Evolutionary conservation across 2,329 filamentous ascomycete species (phyloP).

Genomic region (Laburnicola sp.): DNA sequence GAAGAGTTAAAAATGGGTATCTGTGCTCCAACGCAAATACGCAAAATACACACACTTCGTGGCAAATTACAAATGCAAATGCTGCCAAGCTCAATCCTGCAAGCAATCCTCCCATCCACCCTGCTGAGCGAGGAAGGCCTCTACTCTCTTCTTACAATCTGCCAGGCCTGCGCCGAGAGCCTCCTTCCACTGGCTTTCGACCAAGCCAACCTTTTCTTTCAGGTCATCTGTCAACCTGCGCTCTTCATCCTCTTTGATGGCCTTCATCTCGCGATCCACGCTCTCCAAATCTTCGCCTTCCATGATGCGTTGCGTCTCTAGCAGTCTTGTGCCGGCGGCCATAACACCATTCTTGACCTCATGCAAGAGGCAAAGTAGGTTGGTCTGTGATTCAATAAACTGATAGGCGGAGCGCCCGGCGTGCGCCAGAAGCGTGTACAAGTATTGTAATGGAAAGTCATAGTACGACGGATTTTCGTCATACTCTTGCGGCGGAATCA

Average conservation of each 20-base stretch:
- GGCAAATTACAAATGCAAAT: no score
- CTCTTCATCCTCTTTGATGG: constrained; percentile 69
- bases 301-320: constrained; percentile 64
- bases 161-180: constrained; percentile 79
- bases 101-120: constrained; percentile 83
- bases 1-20: constrained; percentile 39
- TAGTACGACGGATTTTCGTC: constrained; percentile 84
- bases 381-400: constrained; percentile 94
- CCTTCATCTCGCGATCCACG: constrained; percentile 54
- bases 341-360: constrained; percentile 83
- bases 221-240: constrained; percentile 76
- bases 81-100: constrained; percentile 37
- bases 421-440: constrained; percentile 82
- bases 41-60: constrained; percentile 21
- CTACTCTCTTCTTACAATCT: constrained; percentile 73
- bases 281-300: constrained; percentile 46
- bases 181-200: constrained; percentile 88
- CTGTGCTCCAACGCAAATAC: constrained; percentile 33
- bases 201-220: constrained; percentile 88
- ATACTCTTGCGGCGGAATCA: constrained; percentile 77
- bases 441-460: constrained; percentile 82
- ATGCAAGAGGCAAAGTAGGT: constrained; percentile 84
- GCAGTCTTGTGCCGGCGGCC: constrained; percentile 66
- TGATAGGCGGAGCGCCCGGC: constrained; percentile 93
- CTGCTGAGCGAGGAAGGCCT: constrained; percentile 70